These are phyloP conservation scores for Mortierella sp. DNA, from an alignment of 371 early-diverging fungal species.

Conservation along the genomic window DNA sequence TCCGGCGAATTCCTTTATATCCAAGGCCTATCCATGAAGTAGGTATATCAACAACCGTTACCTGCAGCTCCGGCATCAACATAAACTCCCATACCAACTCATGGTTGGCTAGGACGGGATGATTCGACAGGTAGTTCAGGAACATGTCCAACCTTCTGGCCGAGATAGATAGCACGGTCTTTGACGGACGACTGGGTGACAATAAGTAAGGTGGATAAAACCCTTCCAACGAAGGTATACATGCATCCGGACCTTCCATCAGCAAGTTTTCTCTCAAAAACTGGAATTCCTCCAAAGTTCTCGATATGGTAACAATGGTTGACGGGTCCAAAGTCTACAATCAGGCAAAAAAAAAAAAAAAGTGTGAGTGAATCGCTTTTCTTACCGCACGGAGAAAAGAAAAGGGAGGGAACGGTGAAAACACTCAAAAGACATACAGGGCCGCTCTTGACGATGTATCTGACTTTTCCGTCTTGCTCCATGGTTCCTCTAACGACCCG, in stretches of 20 bases:
- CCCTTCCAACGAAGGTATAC: conserved; percentile 61
- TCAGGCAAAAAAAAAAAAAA: no score
- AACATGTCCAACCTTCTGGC: conserved; percentile 56
- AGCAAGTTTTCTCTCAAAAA: conserved; percentile 57
- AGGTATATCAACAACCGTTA: conserved; percentile 8
- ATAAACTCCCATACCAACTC: conserved; percentile 63
- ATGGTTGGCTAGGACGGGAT: conserved; percentile 59
- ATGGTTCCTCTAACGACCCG: conserved; percentile 47
- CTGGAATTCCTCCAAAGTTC: conserved; percentile 61
- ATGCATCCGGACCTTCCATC: conserved; percentile 60
- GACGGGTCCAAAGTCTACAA: conserved; percentile 43
- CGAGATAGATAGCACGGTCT: conserved; percentile 45
- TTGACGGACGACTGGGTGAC: conserved; percentile 59
- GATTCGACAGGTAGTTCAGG: conserved; percentile 59
- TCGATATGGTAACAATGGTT: conserved; percentile 53
- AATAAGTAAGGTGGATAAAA: conserved; percentile 55
- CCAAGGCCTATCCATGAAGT: background rate
- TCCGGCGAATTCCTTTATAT: no score
- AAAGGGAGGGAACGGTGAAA: background rate
- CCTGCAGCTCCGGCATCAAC: conserved; percentile 57
- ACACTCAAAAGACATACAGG: conserved; percentile 28
- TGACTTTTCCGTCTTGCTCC: conserved; percentile 43
- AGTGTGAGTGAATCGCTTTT: no score
- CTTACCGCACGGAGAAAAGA: background rate
- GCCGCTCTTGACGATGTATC: conserved; percentile 58